These are phyloP conservation scores for Pachysandra terminalis DNA, from an alignment of 164 flowering plant species.

Conservation along the genomic window DNA sequence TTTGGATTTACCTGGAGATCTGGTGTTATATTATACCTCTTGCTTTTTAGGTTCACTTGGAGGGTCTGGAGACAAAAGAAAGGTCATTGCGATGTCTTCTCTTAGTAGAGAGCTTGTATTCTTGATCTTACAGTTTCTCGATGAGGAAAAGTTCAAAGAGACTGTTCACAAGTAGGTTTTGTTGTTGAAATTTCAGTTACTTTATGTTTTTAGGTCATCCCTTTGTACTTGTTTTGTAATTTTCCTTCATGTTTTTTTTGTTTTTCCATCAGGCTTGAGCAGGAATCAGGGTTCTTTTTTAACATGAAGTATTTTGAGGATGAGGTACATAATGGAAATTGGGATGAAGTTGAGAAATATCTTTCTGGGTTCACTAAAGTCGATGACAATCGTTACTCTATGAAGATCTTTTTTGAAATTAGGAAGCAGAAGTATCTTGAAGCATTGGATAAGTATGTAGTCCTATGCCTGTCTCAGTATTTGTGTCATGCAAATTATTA, in stretches of 20 bases:
- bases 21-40: neutral
- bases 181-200: neutral
- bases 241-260: neutral
- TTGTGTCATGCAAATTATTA: neutral
- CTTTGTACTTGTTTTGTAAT: neutral
- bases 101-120: slow-evolving; percentile 80
- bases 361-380: slow-evolving; percentile 85
- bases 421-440: slow-evolving; percentile 92
- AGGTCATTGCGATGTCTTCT: slow-evolving; percentile 51
- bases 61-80: slow-evolving; percentile 5
- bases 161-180: slow-evolving; percentile 69
- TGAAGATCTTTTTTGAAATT: slow-evolving; percentile 90
- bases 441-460: slow-evolving; percentile 76
- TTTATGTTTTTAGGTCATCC: neutral
- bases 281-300: slow-evolving; percentile 93
- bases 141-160: slow-evolving; percentile 79
- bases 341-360: slow-evolving; percentile 88
- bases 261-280: slow-evolving; percentile 57
- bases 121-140: slow-evolving; percentile 72
- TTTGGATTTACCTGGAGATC: slow-evolving; percentile 12
- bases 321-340: slow-evolving; percentile 66
- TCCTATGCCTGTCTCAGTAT: neutral
- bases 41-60: neutral
- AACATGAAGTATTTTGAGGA: slow-evolving; percentile 89
- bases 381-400: slow-evolving; percentile 74